Percentiles rank a stretch among this genome's conserved stretches.
Evolutionary conservation across 2,329 filamentous ascomycete species (phyloP).

Genomic region (Colletotrichum coccodes): DNA sequence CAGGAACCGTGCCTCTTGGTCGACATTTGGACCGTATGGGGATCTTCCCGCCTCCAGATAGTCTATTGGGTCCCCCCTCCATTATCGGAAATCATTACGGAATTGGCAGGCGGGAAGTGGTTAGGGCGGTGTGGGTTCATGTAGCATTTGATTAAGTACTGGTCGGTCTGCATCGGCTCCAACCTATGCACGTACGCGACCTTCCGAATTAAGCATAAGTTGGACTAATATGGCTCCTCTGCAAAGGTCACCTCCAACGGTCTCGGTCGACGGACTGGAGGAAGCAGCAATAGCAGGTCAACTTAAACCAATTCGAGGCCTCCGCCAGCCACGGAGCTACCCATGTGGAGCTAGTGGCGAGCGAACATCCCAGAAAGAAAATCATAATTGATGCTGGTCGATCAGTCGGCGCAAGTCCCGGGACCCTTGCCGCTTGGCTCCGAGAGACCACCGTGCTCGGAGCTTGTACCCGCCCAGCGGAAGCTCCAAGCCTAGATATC

Average conservation of each 20-base stretch:
- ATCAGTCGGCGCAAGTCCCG: background rate
- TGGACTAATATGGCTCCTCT: slow-evolving; percentile 7
- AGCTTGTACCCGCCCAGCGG: background rate
- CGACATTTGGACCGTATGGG: slow-evolving; percentile 21
- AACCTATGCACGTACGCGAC: slow-evolving; percentile 16
- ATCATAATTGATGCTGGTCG: slow-evolving; percentile 2
- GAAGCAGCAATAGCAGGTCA: background rate
- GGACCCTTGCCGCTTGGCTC: background rate
- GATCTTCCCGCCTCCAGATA: slow-evolving; percentile 24
- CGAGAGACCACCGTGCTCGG: background rate
- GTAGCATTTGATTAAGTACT: slow-evolving; percentile 13
- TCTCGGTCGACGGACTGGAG: background rate
- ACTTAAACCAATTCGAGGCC: background rate
- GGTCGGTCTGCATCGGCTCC: background rate
- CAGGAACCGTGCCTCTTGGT: background rate
- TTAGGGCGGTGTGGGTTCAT: slow-evolving; percentile 14
- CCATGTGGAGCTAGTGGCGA: background rate
- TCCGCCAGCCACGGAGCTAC: background rate
- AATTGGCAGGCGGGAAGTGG: slow-evolving; percentile 24
- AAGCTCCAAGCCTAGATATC: slow-evolving; percentile 5
- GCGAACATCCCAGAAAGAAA: background rate
- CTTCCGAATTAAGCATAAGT: slow-evolving; percentile 32
- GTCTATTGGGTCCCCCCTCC: slow-evolving; percentile 9
- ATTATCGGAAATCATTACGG: slow-evolving; percentile 16
- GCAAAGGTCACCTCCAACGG: slow-evolving; percentile 3